These are phyloP conservation scores for Kwoniella pini DNA, from an alignment of 768 basidiomycete species.

Conservation along the genomic window DNA sequence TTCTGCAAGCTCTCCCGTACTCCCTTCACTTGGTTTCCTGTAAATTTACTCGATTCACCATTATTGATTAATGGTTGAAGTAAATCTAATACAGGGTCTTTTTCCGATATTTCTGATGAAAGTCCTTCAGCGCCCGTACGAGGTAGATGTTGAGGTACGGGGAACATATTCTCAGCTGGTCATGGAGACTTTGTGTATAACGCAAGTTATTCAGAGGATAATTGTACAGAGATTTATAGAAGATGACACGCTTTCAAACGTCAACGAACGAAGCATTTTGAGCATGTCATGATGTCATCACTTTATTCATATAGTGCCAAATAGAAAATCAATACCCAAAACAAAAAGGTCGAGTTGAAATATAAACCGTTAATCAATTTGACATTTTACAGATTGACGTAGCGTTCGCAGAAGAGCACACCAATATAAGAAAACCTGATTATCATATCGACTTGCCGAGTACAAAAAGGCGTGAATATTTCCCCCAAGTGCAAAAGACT, in stretches of 20 bases:
- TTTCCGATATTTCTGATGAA: slow-evolving; percentile 9
- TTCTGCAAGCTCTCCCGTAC: slow-evolving; percentile 65
- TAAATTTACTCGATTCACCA: slow-evolving; percentile 24
- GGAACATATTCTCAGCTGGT: slow-evolving; percentile 30
- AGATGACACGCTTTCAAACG: slow-evolving; percentile 4
- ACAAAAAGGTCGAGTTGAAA: neutral
- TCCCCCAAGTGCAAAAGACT: slow-evolving; percentile 2
- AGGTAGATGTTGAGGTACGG: slow-evolving; percentile 42
- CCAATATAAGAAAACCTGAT: too few relatives aligned
- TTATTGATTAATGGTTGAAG: slow-evolving; percentile 28
- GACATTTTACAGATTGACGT: neutral
- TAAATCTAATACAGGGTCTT: slow-evolving; percentile 29
- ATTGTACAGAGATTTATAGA: too few relatives aligned
- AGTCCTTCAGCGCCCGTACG: slow-evolving; percentile 22
- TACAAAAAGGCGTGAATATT: too few relatives aligned
- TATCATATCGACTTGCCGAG: too few relatives aligned
- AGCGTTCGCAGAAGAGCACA: neutral
- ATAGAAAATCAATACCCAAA: neutral
- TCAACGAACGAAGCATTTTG: neutral
- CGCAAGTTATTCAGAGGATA: neutral
- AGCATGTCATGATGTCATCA: slow-evolving; percentile 14
- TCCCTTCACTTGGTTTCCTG: slow-evolving; percentile 21
- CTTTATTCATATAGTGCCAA: neutral
- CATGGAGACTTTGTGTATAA: neutral
- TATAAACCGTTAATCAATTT: neutral